Conservation (phyloP, 2,329 filamentous ascomycete genomes). For the Sphaceloma murrayae region DNA sequence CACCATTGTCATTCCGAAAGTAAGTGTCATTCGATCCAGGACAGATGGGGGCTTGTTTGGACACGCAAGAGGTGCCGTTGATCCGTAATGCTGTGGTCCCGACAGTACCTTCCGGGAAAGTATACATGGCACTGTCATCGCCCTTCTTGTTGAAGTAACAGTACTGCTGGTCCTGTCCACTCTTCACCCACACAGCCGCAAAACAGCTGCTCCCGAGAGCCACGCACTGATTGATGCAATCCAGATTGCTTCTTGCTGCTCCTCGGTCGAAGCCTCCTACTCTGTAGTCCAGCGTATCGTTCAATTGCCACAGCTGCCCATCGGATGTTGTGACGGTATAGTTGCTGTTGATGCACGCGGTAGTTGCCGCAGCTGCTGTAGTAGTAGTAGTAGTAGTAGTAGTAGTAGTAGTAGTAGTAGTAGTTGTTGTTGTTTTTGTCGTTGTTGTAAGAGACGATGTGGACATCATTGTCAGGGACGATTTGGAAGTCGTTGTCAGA, state of each 20-base stretch:
- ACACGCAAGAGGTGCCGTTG: constrained; percentile 4
- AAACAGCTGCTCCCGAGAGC: background rate
- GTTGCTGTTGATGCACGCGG: background rate
- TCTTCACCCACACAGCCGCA: constrained; percentile 8
- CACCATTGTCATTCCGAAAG: background rate
- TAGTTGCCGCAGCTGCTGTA: background rate
- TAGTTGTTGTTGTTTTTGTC: no score
- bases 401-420: background rate
- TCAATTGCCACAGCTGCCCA: constrained; percentile 4
- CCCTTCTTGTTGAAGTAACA: constrained; percentile 1
- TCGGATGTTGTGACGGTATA: background rate
- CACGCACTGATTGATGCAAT: constrained; percentile 1
- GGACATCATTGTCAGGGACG: background rate
- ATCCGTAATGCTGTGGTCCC: background rate
- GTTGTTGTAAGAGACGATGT: background rate
- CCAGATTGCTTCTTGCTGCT: background rate
- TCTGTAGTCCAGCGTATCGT: constrained; percentile 8
- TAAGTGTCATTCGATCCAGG: background rate
- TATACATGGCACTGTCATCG: background rate
- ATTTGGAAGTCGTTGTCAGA: background rate
- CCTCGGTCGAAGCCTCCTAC: background rate
- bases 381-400: background rate
- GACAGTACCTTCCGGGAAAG: background rate
- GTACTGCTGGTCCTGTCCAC: background rate
- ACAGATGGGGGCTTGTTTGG: background rate